A percentile compares a stretch with the other conserved stretches of the same genome.
These are phyloP conservation scores for Conoideocrella luteorostrata DNA, from an alignment of 2,329 filamentous ascomycete species.

Conservation along the genomic window DNA sequence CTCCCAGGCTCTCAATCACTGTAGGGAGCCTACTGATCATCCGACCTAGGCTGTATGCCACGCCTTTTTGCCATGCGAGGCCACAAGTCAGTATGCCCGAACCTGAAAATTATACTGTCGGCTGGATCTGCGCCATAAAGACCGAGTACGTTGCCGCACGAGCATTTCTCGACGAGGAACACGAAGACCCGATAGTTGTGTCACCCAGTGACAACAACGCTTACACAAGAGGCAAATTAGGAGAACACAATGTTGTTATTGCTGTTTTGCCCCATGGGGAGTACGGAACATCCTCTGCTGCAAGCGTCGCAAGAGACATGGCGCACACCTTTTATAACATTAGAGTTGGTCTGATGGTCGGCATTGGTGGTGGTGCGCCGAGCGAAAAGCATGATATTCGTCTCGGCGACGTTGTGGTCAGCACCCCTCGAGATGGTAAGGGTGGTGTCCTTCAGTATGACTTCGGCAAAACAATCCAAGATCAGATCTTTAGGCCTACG, in stretches of 20 bases:
- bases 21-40: no score
- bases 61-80: no score
- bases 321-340: constrained; percentile 23
- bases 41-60: no score
- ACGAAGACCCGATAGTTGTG: constrained; percentile 17
- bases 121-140: constrained; percentile 36
- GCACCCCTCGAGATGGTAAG: no score
- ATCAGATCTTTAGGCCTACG: no score
- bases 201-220: constrained; percentile 6
- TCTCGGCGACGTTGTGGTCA: no score
- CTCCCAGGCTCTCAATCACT: no score
- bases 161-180: constrained; percentile 30
- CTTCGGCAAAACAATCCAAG: no score
- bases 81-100: no score
- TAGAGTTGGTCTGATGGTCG: constrained; percentile 14
- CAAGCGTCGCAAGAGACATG: constrained; percentile 21
- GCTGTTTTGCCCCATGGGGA: constrained; percentile 8
- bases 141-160: constrained; percentile 30
- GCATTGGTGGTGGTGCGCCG: constrained; percentile 25
- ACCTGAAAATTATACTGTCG: constrained; percentile 36
- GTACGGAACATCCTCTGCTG: constrained; percentile 9
- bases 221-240: constrained; percentile 12
- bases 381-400: constrained; percentile 25
- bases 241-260: constrained; percentile 13
- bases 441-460: no score